Evolutionary conservation across 768 basidiomycete species (phyloP), one percentile per base, ranked within the genome.

Genomic region (Psilocybe azurescens): DNA sequence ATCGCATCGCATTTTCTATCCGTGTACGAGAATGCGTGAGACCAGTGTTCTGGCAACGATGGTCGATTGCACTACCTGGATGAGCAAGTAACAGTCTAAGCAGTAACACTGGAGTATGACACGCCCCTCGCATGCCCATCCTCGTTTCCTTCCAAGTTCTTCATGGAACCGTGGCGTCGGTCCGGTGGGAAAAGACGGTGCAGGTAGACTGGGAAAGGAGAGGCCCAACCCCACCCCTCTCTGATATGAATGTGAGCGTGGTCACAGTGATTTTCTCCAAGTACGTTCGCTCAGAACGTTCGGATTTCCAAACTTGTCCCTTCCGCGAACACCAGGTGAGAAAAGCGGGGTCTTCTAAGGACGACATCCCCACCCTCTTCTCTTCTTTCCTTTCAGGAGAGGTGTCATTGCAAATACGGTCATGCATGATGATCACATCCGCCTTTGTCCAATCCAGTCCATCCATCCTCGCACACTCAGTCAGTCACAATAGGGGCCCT

Each of bases 121-220:
- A 44, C 14, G 41, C 28, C 11, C 24, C 51, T 14, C 11, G 24
- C 24, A 24, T 24, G 24, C 24, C 24, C 24, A 24, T 52, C 52
- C n/a, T 18, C 30, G 33, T 50, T 30, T 5, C 36, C 30, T 32
- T 53, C 33, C 24, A 24, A 24, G 24, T 24, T 24, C 11, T 32
- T 20, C 32, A 33, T 33, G 24, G 51, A 33, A 53, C 52, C 52
- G 52, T 53, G 51, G 52, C 52, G 52, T 38, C 33, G 52, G 52
- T 36, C 52, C 52, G 52, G 16, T 18, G n/a, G 52, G 30, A 44
- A 44, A 44, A n/a, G 41, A 11, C 33, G 1, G 33, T 36, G 8
- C 38, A 14, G 14, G 2, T 39, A 39, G 38, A 39, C 38, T 39
- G 38, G 38, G 38, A 39, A 39, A 39, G 38, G 38, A 39, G 9